Evolutionary conservation across 371 early-diverging fungal species (phyloP).

Genomic region (Dichotomocladium elegans): DNA sequence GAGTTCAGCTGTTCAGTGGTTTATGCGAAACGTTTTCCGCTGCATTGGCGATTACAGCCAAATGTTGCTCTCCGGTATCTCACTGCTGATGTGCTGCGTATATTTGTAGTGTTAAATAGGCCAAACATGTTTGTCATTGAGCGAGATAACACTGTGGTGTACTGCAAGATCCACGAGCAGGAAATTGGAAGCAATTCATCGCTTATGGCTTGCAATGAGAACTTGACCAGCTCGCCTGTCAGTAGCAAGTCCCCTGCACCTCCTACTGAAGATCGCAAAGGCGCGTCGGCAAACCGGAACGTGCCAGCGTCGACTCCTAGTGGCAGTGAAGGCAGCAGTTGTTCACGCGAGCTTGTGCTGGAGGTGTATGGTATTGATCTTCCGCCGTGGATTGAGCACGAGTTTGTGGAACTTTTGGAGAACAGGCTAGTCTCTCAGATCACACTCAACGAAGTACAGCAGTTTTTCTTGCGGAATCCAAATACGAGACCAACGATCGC

Average conservation of each 20-base stretch:
- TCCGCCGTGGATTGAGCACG: slow-evolving; percentile 63
- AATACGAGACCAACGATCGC: slow-evolving; percentile 61
- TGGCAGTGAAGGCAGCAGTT: neutral
- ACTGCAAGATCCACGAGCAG: slow-evolving; percentile 43
- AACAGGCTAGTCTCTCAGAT: slow-evolving; percentile 57
- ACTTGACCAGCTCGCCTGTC: neutral
- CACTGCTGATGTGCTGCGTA: slow-evolving; percentile 47
- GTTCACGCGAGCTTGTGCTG: slow-evolving; percentile 54
- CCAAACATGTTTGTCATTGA: slow-evolving; percentile 72
- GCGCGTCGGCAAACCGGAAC: neutral
- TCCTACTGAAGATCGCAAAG: neutral
- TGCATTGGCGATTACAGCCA: slow-evolving; percentile 76
- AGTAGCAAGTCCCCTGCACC: neutral
- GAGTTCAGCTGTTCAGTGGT: slow-evolving; percentile 74
- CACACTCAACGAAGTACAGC: slow-evolving; percentile 63
- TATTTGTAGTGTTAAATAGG: slow-evolving; percentile 69
- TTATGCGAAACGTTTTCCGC: slow-evolving; percentile 58
- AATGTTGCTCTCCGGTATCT: slow-evolving; percentile 63
- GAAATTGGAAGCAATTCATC: neutral
- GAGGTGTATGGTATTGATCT: slow-evolving; percentile 73
- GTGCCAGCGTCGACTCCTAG: neutral
- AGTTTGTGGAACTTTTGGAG: slow-evolving; percentile 67
- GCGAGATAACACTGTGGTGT: slow-evolving; percentile 48
- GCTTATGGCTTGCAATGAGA: neutral
- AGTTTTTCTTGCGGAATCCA: slow-evolving; percentile 67